Percentiles rank a stretch among this genome's conserved stretches.
phyloP scores from a whole-genome alignment of 2,329 filamentous ascomycete species.

The Colletotrichum tabaci region DNA sequence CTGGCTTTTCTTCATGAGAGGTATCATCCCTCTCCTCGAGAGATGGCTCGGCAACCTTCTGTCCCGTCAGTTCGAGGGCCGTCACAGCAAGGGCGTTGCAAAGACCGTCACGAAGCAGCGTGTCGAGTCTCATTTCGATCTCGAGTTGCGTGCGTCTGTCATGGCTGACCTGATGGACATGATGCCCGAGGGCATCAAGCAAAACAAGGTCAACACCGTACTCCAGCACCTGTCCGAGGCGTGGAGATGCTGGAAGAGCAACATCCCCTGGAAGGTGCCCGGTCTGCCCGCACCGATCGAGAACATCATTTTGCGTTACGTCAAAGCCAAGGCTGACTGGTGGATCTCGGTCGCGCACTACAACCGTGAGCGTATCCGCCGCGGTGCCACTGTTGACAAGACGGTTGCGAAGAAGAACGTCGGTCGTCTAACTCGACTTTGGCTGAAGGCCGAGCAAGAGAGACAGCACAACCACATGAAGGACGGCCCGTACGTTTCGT shows the following conservation, averaged over 20 bases:
- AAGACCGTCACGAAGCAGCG: constrained; percentile 99
- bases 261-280: constrained; percentile 99
- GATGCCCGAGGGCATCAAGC: constrained; percentile 99
- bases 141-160: constrained; percentile 96
- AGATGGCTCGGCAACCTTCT: constrained; percentile 97
- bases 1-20: constrained; percentile 99
- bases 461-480: constrained; percentile 99
- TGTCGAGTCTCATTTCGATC: constrained; percentile 97
- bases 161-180: constrained; percentile 99
- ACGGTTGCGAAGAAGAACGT: constrained; percentile 99
- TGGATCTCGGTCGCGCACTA: constrained; percentile 99
- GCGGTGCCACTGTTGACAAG: constrained; percentile 98
- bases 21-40: constrained; percentile 96
- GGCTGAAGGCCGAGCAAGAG: constrained; percentile 98
- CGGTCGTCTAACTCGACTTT: constrained; percentile 91
- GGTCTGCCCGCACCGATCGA: constrained; percentile 97
- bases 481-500: constrained; percentile 97
- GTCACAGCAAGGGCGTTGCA: constrained; percentile 98
- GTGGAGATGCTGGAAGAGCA: constrained; percentile 99
- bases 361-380: constrained; percentile 95
- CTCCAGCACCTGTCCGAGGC: constrained; percentile 97
- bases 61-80: constrained; percentile 97
- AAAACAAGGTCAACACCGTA: constrained; percentile 99
- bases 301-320: constrained; percentile 98
- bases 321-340: constrained; percentile 99